Evolutionary conservation across 768 basidiomycete genomes (phyloP), one percentile per base, ranked within the genome.

Genomic region (Fomitopsis serialis): DNA sequence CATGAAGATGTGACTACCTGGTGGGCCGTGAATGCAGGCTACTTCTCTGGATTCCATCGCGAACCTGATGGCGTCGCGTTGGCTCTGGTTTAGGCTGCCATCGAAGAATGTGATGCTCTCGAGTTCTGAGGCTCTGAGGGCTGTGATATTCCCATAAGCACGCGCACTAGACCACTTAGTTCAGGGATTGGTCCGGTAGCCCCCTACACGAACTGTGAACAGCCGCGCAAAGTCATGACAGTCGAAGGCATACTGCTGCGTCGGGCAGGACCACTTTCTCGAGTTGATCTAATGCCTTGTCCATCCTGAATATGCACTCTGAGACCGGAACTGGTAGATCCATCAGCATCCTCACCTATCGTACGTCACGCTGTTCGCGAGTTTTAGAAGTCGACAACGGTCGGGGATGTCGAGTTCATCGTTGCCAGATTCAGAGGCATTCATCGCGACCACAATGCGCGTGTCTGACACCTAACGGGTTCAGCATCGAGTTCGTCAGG

Each of bases 21-120:
- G 97, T n/a, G 97, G 97, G 0, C 97, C 97, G 63, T 98, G 95
- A 23, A 99, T 93, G 60, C 92, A 92, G 1, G 91, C 92, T 0
- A 98, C 80, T 65, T 96, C 87, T 4, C 79, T 76, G 0, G 89
- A 82, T 56, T 81, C 81, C 5, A 99, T 68, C n/a, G 87, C 86
- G 63, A 97, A 94, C 48, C 70, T 74, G 29, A 98, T 82, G 0
- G 95, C 96, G 12, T 80, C 76, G 65, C 85, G 84, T 65, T 99
- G 97, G 60, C 89, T 91, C 1, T 75, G 70, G 65, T 99, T 98
- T 51, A 98, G 73, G 0, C 73, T 78, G 0, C 76, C 68, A 60
- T 97, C 91, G 57, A 90, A 89, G 70, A 87, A 96, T 2, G 69
- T 59, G 21, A 94, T 54, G 13, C 75, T 64, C 11, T 67, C 55